Evolutionary conservation across 2,329 filamentous ascomycete genomes (phyloP), one percentile per base, ranked within the genome.

Genomic region (Metarhizium guizhouense): DNA sequence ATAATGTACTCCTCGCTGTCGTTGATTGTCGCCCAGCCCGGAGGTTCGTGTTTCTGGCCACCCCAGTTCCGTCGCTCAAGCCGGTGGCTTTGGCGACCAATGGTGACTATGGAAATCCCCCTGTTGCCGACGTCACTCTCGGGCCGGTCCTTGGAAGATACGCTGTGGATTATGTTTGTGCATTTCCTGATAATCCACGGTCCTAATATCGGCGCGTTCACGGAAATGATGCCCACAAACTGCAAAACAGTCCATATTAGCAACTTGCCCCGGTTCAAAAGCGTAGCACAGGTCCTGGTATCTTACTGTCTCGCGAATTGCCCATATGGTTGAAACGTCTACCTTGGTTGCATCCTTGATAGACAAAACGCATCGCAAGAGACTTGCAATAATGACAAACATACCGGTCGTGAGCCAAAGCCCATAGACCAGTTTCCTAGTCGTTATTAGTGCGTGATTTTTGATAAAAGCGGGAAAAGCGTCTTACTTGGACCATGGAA

Each of bases 221-320:
- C 63, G 13, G 60, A 59, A 8, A 64, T 59, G 34, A 64, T 61
- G 32, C 61, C 63, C 43, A 64, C 60, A 55, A 64, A 63, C 62
- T 63, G 52, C 16, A 11, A 7, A 11, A 11, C 32, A 11, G 32
- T 34, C 6, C 3, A 7, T 7, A 1, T 34, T 11, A 34, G 32
- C 32, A 10, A 34, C 6, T 2, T 7, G 10, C 32, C 3, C 3
- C 1, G 25, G 25, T 4, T 25, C 25, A 25, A 25, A 25, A 25
- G 25, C 25, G 25, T 25, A 25, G 25, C 25, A 25, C 25, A 25
- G 25, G 25, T 4, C 25, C 25, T 25, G 40, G 40, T 13, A 6
- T 34, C 60, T 59, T 47, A 62, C 61, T 6, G 62, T 64, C 55
- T 64, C 62, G 56, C 63, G 61, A 52, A 64, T 65, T 3, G 63